Conservation (phyloP, 2,329 filamentous ascomycete species). For the Acrocalymma vagum region DNA sequence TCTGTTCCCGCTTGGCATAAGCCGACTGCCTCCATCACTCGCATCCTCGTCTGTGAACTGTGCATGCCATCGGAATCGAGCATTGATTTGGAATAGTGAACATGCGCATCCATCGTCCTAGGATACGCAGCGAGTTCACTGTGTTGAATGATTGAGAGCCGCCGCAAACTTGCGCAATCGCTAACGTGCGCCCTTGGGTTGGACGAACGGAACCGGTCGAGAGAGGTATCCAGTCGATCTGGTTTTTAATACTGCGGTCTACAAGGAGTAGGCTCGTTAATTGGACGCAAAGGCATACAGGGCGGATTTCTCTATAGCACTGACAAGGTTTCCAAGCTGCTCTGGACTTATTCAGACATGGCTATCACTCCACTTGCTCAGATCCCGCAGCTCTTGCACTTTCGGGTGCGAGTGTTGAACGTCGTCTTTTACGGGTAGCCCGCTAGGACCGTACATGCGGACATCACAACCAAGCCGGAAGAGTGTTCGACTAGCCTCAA, state of each 20-base stretch:
- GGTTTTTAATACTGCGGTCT: conserved; percentile 74
- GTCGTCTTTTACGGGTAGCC: conserved; percentile 71
- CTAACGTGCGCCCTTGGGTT: conserved; percentile 71
- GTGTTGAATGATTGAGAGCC: conserved; percentile 74
- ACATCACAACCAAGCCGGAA: conserved; percentile 73
- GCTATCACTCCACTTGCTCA: conserved; percentile 71
- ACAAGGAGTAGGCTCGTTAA: conserved; percentile 4
- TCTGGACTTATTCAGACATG: conserved; percentile 73
- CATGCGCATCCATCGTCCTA: conserved; percentile 76
- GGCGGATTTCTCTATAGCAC: conserved; percentile 13
- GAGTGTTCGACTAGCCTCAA: conserved; percentile 67
- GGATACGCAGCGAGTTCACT: conserved; percentile 70
- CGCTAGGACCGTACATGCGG: conserved; percentile 66
- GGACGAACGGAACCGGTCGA: conserved; percentile 68
- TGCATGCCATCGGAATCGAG: conserved; percentile 69
- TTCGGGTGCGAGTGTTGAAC: conserved; percentile 65
- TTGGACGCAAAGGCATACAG: not conserved
- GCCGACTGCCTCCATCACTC: conserved; percentile 55
- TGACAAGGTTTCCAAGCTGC: conserved; percentile 70
- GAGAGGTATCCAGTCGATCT: conserved; percentile 75
- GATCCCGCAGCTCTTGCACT: conserved; percentile 68
- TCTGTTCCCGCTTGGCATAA: conserved; percentile 65
- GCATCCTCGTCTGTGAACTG: conserved; percentile 64
- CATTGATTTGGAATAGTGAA: conserved; percentile 73
- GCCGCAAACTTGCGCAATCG: conserved; percentile 69